phyloP scores from a whole-genome alignment of 305 asterid genomes.

The Caryopteris hybrid region DNA sequence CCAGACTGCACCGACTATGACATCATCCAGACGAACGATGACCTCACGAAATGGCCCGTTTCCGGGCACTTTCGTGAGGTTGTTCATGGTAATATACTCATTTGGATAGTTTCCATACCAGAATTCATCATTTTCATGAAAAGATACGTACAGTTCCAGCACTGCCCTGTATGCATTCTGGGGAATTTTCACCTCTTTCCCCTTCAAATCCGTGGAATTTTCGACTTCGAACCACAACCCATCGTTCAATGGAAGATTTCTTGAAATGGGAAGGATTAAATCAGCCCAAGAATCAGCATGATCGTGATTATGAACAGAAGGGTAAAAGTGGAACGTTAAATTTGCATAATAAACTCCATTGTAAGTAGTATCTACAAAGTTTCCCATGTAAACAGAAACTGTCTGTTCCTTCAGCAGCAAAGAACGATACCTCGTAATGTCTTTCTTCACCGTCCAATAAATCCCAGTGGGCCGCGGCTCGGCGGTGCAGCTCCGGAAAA shows the following conservation, averaged over 20 bases:
- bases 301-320: slow-evolving; percentile 17
- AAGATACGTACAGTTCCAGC: slow-evolving; percentile 66
- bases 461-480: slow-evolving; percentile 56
- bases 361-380: slow-evolving; percentile 46
- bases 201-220: slow-evolving; percentile 37
- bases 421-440: slow-evolving; percentile 56
- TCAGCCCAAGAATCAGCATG: slow-evolving; percentile 36
- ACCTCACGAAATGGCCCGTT: slow-evolving; percentile 80
- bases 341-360: slow-evolving; percentile 62
- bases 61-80: slow-evolving; percentile 31
- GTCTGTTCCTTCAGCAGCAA: slow-evolving; percentile 38
- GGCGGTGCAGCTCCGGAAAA: slow-evolving; percentile 70
- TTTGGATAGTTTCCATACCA: slow-evolving; percentile 62
- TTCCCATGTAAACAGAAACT: slow-evolving; percentile 54
- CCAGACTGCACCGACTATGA: slow-evolving; percentile 54
- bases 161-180: slow-evolving; percentile 61
- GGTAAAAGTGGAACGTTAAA: slow-evolving; percentile 56
- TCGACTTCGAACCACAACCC: slow-evolving; percentile 67
- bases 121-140: slow-evolving; percentile 68
- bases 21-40: slow-evolving; percentile 38
- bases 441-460: slow-evolving; percentile 59
- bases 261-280: slow-evolving; percentile 58
- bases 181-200: slow-evolving; percentile 43
- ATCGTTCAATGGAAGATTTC: slow-evolving; percentile 51
- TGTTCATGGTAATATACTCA: slow-evolving; percentile 40